Percentiles rank a stretch among this genome's conserved stretches.
Evolutionary conservation across 2,329 filamentous ascomycete species (phyloP).

Genomic region (Aspergillus spinulosporus): DNA sequence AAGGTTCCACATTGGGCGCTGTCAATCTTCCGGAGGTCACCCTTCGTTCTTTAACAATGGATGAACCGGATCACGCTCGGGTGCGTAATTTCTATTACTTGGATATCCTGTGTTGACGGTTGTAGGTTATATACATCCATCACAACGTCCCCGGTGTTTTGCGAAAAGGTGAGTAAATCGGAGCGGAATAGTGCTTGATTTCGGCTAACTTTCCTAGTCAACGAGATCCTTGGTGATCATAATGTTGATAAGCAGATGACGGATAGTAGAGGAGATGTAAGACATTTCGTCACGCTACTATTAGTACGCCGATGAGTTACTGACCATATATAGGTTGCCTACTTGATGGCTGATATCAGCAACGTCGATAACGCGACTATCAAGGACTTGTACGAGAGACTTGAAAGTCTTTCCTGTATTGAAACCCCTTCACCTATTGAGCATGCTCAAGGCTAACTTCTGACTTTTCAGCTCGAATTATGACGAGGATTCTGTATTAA

Average conservation of each 20-base stretch:
- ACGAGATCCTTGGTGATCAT: constrained; percentile 89
- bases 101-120: constrained; percentile 4
- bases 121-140: constrained; percentile 86
- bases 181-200: not conserved
- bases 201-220: constrained; percentile 59
- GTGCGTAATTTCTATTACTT: constrained; percentile 45
- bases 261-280: constrained; percentile 85
- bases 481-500: constrained; percentile 49
- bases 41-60: constrained; percentile 82
- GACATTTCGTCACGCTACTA: constrained; percentile 25
- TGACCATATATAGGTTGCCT: constrained; percentile 63
- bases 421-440: constrained; percentile 33
- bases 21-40: constrained; percentile 95
- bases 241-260: constrained; percentile 99
- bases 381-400: constrained; percentile 77
- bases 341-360: constrained; percentile 97
- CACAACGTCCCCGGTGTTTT: constrained; percentile 95
- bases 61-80: constrained; percentile 85
- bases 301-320: constrained; percentile 11
- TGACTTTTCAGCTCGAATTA: constrained; percentile 42
- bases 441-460: constrained; percentile 13
- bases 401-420: constrained; percentile 78
- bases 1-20: constrained; percentile 83
- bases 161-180: constrained; percentile 62
- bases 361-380: constrained; percentile 78